Evolutionary conservation across 139 green algal genomes (phyloP), one percentile per base, ranked within the genome.

Genomic region (Marvania coccoides): DNA sequence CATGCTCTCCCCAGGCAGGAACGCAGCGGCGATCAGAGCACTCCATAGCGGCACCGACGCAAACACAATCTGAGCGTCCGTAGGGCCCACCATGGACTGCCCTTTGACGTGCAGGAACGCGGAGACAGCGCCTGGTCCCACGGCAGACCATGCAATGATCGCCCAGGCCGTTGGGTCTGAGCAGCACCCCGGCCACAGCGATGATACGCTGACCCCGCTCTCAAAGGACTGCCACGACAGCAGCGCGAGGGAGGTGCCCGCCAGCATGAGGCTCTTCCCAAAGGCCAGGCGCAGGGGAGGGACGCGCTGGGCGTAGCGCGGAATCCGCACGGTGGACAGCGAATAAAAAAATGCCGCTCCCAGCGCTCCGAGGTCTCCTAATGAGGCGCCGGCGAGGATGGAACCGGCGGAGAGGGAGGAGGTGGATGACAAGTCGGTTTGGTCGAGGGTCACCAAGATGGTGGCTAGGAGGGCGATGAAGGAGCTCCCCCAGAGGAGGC

Each of bases 301-400:
- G 12, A 79, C 58, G n/a, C 30, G 58, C 31, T 62, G 33, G 10
- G 72, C 59, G 58, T 69, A 79, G 5, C 28, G 38, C 8, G 58
- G 57, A 14, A 79, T 70, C 15, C 72, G 34, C 23, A 79, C 72
- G 1, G 59, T 72, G 26, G 66, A 39, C 19, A 64, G 28, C 9
- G 59, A 72, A 54, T 79, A 79, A 23, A 36, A 71, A 10, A 79
- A 37, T 3, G 72, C 67, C 0, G 72, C 68, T 39, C 54, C 35
- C 24, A 79, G 33, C 13, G 58, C 75, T 3, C 57, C n/a, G 5
- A 36, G 45, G 24, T 72, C 58, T 2, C 67, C 59, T 9, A n/a
- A 24, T 10, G 33, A 55, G 9, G 58, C 19, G 3, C 58, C 15
- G 31, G 28, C 30, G 13, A 23, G 45, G 29, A 35, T n/a, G 5